Evolutionary conservation across 768 basidiomycete genomes (phyloP).

Genomic region (Xerocomus spinulosus): DNA sequence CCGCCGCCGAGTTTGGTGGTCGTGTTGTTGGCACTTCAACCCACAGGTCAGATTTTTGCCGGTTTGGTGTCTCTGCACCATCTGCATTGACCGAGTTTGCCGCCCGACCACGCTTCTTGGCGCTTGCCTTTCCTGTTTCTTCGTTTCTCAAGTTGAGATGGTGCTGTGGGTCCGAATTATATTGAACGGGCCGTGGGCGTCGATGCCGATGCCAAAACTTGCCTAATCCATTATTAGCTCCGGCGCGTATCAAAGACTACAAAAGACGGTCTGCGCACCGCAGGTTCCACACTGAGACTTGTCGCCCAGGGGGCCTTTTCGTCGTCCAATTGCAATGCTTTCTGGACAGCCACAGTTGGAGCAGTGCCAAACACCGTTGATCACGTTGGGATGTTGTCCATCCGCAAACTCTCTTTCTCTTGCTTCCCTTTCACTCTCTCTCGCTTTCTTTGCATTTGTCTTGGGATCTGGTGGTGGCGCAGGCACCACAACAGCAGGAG

Average conservation of each 20-base stretch:
- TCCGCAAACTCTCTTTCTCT: slow-evolving; percentile 82
- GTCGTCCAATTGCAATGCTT: slow-evolving; percentile 73
- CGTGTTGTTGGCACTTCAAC: slow-evolving; percentile 32
- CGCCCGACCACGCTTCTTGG: slow-evolving; percentile 46
- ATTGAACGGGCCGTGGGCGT: slow-evolving; percentile 73
- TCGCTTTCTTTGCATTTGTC: slow-evolving; percentile 53
- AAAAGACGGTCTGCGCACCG: slow-evolving; percentile 48
- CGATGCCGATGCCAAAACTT: slow-evolving; percentile 90
- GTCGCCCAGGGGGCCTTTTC: slow-evolving; percentile 87
- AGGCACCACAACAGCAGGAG: slow-evolving; percentile 30
- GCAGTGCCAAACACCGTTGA: slow-evolving; percentile 90
- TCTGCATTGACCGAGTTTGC: slow-evolving; percentile 24
- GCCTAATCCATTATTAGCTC: slow-evolving; percentile 40
- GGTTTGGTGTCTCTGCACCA: slow-evolving; percentile 53
- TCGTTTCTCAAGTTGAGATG: slow-evolving; percentile 59
- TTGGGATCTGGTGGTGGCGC: slow-evolving; percentile 47
- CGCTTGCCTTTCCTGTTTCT: slow-evolving; percentile 48
- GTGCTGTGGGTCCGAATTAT: slow-evolving; percentile 69
- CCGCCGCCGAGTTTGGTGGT: slow-evolving; percentile 29
- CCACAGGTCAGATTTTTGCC: slow-evolving; percentile 32
- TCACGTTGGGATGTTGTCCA: slow-evolving; percentile 75
- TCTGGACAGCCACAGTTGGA: slow-evolving; percentile 93
- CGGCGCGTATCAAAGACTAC: neutral
- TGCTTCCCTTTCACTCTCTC: slow-evolving; percentile 76
- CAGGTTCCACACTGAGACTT: slow-evolving; percentile 91